phyloP scores from a whole-genome alignment of 2,329 filamentous ascomycete genomes.

The Fusarium goolgardi region DNA sequence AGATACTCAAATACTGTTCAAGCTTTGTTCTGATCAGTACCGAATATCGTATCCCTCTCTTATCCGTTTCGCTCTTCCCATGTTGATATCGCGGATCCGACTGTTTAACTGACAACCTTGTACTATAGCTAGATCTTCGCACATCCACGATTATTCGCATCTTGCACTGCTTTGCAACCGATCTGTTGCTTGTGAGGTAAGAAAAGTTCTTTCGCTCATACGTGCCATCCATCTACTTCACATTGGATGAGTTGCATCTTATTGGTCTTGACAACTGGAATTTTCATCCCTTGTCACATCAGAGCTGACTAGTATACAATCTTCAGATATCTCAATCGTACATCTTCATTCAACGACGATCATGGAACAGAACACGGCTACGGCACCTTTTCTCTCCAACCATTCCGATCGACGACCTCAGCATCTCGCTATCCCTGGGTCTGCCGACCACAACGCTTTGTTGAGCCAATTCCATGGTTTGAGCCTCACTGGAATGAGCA shows the following conservation, averaged over 20 bases:
- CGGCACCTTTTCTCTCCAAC: slow-evolving; percentile 49
- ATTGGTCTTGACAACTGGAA: neutral
- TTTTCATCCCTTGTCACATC: neutral
- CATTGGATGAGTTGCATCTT: neutral
- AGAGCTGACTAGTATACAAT: neutral
- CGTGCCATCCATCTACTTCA: neutral
- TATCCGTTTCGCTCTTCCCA: neutral
- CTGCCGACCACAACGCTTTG: slow-evolving; percentile 49
- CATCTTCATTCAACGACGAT: slow-evolving; percentile 47
- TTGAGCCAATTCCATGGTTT: slow-evolving; percentile 54
- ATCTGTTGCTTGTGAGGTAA: slow-evolving; percentile 52
- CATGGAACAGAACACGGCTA: slow-evolving; percentile 54
- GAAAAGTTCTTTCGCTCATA: slow-evolving; percentile 10
- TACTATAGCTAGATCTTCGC: slow-evolving; percentile 46
- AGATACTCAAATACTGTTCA: no score
- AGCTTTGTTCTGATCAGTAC: neutral
- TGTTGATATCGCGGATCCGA: neutral
- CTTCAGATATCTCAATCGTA: slow-evolving; percentile 50
- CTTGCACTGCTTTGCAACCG: slow-evolving; percentile 47
- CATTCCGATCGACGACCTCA: slow-evolving; percentile 48
- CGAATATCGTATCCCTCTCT: neutral
- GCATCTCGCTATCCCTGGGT: slow-evolving; percentile 48
- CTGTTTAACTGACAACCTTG: slow-evolving; percentile 4
- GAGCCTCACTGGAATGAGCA: slow-evolving; percentile 53
- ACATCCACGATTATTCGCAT: slow-evolving; percentile 49